A percentile compares a stretch with the other conserved stretches of the same genome.
These are phyloP conservation scores for Artemisia tridentata DNA, from an alignment of 129 eudicot genomes.

Conservation along the genomic window DNA sequence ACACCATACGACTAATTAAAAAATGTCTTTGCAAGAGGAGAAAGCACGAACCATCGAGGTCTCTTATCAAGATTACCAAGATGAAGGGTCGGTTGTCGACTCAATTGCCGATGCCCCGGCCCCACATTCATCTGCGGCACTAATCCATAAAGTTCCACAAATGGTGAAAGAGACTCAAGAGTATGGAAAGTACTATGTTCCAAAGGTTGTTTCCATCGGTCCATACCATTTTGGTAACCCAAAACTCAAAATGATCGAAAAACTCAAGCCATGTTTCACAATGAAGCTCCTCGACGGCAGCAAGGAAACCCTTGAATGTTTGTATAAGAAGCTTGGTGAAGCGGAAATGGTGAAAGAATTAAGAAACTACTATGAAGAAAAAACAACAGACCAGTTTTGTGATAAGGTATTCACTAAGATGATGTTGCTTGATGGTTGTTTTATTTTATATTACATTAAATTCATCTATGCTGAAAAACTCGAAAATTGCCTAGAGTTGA, in stretches of 20 bases:
- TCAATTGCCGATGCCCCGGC: background rate
- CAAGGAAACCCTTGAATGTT: background rate
- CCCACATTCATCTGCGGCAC: background rate
- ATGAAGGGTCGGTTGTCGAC: background rate
- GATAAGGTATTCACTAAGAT: background rate
- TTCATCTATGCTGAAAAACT: background rate
- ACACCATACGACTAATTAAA: background rate
- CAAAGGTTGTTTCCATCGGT: constrained; percentile 40
- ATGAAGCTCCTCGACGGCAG: background rate
- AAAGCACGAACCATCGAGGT: background rate
- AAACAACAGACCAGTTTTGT: background rate
- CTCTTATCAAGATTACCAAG: background rate
- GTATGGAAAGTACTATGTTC: constrained; percentile 26
- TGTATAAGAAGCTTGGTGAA: background rate
- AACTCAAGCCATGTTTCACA: constrained; percentile 24
- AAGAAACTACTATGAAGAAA: background rate
- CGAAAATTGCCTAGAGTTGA: background rate
- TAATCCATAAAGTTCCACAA: constrained; percentile 14
- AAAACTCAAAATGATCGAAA: constrained; percentile 23
- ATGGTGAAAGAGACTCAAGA: constrained; percentile 4
- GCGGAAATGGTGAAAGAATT: background rate
- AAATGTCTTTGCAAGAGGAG: too few species aligned
- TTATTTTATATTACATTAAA: background rate
- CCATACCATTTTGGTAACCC: constrained; percentile 29
- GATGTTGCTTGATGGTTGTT: background rate